Evolutionary conservation across 202 grass and related monocot genomes (phyloP).

Genomic region (Carex arenaria): DNA sequence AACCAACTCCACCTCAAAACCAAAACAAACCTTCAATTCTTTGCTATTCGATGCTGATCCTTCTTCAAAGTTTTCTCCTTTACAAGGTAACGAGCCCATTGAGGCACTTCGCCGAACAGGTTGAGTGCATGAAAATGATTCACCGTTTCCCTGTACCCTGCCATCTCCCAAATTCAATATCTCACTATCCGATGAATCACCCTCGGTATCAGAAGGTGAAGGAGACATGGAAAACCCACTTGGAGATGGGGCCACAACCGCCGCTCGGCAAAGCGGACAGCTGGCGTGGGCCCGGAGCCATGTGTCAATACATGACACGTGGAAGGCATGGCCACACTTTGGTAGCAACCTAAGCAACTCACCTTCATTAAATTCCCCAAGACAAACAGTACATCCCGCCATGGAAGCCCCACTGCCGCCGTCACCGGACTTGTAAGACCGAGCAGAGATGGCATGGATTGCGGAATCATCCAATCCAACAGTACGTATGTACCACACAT

Average conservation of each 20-base stretch:
- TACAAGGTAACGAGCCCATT: conserved; percentile 9
- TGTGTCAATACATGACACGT: conserved; percentile 20
- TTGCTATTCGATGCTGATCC: conserved; percentile 23
- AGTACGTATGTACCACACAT: conserved; percentile 23
- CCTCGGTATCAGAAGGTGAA: neutral
- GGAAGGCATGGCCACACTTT: conserved; percentile 22
- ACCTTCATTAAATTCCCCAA: conserved; percentile 22
- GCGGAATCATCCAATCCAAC: conserved; percentile 26
- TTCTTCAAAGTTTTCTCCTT: conserved; percentile 10
- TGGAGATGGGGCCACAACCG: neutral
- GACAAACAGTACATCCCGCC: conserved; percentile 12
- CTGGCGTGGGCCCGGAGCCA: conserved; percentile 17
- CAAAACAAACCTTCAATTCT: conserved; percentile 16
- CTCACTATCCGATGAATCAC: neutral
- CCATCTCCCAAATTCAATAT: neutral
- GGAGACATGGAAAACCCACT: neutral
- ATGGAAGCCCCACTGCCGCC: neutral
- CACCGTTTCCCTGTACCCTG: neutral
- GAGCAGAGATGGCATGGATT: neutral
- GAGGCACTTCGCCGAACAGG: conserved; percentile 17
- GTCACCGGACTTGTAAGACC: conserved; percentile 18
- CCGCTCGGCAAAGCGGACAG: conserved; percentile 5
- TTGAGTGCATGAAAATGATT: neutral
- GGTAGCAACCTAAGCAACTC: conserved; percentile 23
- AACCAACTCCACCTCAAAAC: conserved; percentile 16